Evolutionary conservation across 345 rosid genomes (phyloP).

Genomic region (Euclidium syriacum): DNA sequence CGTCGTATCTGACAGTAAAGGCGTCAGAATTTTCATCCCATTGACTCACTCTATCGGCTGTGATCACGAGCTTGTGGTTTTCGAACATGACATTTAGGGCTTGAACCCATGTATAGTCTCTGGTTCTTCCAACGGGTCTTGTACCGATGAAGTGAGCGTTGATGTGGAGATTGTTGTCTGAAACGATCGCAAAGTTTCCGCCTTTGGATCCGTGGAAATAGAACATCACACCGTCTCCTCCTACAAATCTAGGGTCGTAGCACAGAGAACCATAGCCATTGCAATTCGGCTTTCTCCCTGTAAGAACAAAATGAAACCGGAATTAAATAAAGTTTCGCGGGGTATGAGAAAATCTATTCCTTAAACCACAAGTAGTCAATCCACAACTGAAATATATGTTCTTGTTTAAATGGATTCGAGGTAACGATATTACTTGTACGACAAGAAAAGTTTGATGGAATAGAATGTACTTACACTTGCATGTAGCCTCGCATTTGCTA

Average conservation of each 20-base stretch:
- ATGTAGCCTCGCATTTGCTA: conserved; percentile 71
- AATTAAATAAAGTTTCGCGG: neutral
- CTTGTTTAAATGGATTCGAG: neutral
- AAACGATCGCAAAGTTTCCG: conserved; percentile 80
- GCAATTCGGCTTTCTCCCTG: conserved; percentile 75
- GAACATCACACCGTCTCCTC: conserved; percentile 89
- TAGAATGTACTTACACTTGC: conserved; percentile 58
- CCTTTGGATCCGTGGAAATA: conserved; percentile 85
- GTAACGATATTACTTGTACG: neutral
- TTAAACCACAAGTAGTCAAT: neutral
- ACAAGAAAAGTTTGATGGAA: neutral
- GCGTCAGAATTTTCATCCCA: conserved; percentile 65
- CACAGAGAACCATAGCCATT: conserved; percentile 79
- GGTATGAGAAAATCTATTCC: neutral
- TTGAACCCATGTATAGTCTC: conserved; percentile 94
- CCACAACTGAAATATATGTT: neutral
- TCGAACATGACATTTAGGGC: conserved; percentile 71
- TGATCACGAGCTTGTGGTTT: conserved; percentile 55
- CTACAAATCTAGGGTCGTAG: conserved; percentile 75
- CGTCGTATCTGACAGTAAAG: conserved; percentile 49
- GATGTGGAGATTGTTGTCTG: conserved; percentile 70
- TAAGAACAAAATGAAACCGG: neutral
- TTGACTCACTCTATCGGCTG: conserved; percentile 44
- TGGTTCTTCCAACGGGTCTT: conserved; percentile 63
- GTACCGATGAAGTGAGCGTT: conserved; percentile 89